These are phyloP conservation scores for Pichia cabralensis DNA, from an alignment of 805 yeast species.

Conservation along the genomic window DNA sequence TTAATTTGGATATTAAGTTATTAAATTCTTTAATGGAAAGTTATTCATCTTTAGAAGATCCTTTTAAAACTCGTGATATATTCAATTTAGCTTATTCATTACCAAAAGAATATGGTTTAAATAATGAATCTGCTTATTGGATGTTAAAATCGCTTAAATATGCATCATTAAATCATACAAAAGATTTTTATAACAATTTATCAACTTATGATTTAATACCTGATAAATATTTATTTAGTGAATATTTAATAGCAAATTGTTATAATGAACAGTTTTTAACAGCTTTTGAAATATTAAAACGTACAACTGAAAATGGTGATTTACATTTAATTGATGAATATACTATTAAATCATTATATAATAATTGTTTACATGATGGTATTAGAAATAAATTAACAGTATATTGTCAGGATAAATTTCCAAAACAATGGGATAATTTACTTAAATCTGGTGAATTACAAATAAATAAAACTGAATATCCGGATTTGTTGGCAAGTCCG, in stretches of 20 bases:
- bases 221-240: constrained; percentile 40
- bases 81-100: constrained; percentile 50
- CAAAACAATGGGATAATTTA: constrained; percentile 30
- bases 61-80: constrained; percentile 44
- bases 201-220: constrained; percentile 45
- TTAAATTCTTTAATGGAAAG: constrained; percentile 59
- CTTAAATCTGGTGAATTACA: constrained; percentile 23
- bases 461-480: constrained; percentile 23
- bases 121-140: constrained; percentile 54
- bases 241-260: constrained; percentile 60
- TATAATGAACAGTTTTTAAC: constrained; percentile 49
- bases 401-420: constrained; percentile 31
- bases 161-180: constrained; percentile 43
- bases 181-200: constrained; percentile 51
- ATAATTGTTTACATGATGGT: constrained; percentile 31
- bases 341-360: constrained; percentile 37
- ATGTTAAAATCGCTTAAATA: constrained; percentile 57
- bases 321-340: constrained; percentile 31
- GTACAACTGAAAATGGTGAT: constrained; percentile 37
- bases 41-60: constrained; percentile 47
- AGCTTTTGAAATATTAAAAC: constrained; percentile 42
- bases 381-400: constrained; percentile 27
- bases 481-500: constrained; percentile 21
- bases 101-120: constrained; percentile 41
- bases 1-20: constrained; percentile 46